Evolutionary conservation across 169 alveolate genomes (phyloP), one percentile per base, ranked within the genome.

Genomic region (Eimeria maxima): DNA sequence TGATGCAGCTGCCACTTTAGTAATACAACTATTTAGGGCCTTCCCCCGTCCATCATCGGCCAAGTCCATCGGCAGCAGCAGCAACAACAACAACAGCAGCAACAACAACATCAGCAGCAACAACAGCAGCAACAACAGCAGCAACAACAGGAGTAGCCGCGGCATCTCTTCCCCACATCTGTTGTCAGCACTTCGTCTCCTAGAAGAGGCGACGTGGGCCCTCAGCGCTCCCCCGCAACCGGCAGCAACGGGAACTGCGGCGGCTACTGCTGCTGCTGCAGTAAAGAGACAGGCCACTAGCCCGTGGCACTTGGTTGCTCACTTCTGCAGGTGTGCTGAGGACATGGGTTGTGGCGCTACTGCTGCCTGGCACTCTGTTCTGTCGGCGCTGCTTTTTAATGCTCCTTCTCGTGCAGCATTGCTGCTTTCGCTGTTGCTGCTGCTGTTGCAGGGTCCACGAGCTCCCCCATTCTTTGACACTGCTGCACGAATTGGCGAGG

Each of bases 401-500:
- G 27, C 38, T 65, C 45, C 78, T 57, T 76, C 57, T 24, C 50
- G 55, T 50, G 87, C 73, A 13, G 33, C 65, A 8, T 65, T 24
- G 69, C 78, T 57, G 93, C 60, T 50, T 24, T 16, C 27, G 78
- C 60, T 63, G 81, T 45, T 87, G 80, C 63, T 87, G 94, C 60
- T 65, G 94, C 94, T 87, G 74, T 44, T 93, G 53, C 92, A 97
- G 97, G 65, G 97, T 96, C 6, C 98, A 97, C 93, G 96, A 95
- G 45, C 96, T 97, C 10, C 98, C 98, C 5, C 97, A 98, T 44
- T 97, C 98, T 6, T 92, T 98, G 73, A 98, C 98, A 20, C 90
- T 98, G 78, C 97, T 98, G 53, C 99, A 98, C 96, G 98, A 97
- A 88, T 93, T 98, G 27, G 99, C 99, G 18, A 97, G 98, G 47